These are phyloP conservation scores for Murraya koenigii DNA, from an alignment of 345 rosid genomes.

Conservation along the genomic window DNA sequence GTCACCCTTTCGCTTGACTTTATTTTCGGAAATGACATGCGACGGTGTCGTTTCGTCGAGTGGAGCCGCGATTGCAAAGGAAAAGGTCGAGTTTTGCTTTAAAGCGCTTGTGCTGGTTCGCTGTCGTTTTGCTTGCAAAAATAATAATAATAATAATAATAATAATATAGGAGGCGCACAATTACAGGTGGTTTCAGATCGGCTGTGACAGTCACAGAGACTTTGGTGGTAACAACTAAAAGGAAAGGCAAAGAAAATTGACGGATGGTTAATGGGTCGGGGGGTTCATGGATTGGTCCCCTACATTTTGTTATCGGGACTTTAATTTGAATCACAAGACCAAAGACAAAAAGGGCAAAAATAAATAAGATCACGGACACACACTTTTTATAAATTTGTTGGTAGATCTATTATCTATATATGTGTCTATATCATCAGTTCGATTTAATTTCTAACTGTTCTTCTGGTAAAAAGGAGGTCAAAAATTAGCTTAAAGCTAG, in stretches of 20 bases:
- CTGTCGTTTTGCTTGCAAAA: background rate
- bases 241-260: background rate
- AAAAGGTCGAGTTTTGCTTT: background rate
- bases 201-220: background rate
- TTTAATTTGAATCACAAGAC: slow-evolving; percentile 14
- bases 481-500: background rate
- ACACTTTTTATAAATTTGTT: background rate
- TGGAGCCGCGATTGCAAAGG: slow-evolving; percentile 3
- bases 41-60: background rate
- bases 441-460: background rate
- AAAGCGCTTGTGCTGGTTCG: background rate
- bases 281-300: background rate
- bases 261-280: background rate
- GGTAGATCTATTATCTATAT: background rate
- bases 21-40: background rate
- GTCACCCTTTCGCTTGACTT: background rate
- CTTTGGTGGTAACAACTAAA: background rate
- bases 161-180: slow-evolving; percentile 12
- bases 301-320: background rate
- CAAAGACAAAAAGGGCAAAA: background rate
- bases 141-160: no score
- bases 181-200: slow-evolving; percentile 1
- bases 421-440: background rate
- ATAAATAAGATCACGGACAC: background rate
- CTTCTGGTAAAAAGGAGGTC: background rate